These are phyloP conservation scores for Leucocoprinus leucothites DNA, from an alignment of 768 basidiomycete genomes.

Conservation along the genomic window DNA sequence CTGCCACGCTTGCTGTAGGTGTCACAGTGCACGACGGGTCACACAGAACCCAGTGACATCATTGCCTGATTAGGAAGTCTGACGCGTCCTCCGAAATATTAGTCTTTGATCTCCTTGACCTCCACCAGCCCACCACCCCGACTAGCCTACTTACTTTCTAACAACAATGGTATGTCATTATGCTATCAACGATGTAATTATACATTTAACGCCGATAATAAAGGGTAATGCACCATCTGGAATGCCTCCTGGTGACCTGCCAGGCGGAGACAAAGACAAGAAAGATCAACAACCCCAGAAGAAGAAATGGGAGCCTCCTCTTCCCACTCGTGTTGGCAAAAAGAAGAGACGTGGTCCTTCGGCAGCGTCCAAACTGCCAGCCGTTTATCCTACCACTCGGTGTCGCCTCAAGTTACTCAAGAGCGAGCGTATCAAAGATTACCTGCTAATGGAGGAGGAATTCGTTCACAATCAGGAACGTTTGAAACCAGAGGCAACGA, in stretches of 20 bases:
- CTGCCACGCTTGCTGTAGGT: constrained; percentile 13
- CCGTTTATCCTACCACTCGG: constrained; percentile 91
- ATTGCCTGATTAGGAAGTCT: constrained; percentile 35
- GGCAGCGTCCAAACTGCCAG: constrained; percentile 84
- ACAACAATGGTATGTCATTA: constrained; percentile 24
- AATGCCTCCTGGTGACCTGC: constrained; percentile 36
- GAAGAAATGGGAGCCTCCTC: constrained; percentile 99
- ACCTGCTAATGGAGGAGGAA: constrained; percentile 92
- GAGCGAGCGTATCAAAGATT: constrained; percentile 98
- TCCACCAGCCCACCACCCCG: constrained; percentile 14
- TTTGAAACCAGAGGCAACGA: constrained; percentile 79
- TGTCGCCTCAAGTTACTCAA: constrained; percentile 95
- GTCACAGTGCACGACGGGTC: constrained; percentile 26
- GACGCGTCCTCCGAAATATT: constrained; percentile 44
- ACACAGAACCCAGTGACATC: constrained; percentile 25
- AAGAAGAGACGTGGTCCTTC: constrained; percentile 96
- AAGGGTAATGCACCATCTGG: constrained; percentile 80
- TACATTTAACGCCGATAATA: not conserved
- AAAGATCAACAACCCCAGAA: constrained; percentile 51
- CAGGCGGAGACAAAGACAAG: constrained; percentile 36
- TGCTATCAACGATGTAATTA: not conserved
- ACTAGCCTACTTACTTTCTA: constrained; percentile 5
- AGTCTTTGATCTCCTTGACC: constrained; percentile 6
- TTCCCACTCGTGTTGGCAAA: constrained; percentile 95
- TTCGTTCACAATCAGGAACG: constrained; percentile 92